phyloP scores from a whole-genome alignment of 192 early-diverging fungal species.

The Globomyces pollinis-pini region DNA sequence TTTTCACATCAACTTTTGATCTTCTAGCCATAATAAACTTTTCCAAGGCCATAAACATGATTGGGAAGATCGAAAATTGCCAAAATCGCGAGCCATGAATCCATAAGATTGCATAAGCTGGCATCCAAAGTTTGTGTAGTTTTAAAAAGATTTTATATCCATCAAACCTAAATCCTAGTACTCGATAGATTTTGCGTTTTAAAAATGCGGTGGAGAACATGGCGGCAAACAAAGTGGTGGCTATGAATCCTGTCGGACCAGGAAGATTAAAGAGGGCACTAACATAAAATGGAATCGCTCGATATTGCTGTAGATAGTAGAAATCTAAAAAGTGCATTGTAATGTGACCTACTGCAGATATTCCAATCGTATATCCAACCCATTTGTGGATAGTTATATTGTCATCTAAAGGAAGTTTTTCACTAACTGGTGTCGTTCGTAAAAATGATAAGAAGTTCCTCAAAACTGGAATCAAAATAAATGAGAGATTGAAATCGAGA shows the following conservation, averaged over 20 bases:
- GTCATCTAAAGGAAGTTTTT: slow-evolving; percentile 26
- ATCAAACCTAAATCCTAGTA: slow-evolving; percentile 28
- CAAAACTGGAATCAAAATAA: slow-evolving; percentile 24
- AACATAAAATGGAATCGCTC: slow-evolving; percentile 10
- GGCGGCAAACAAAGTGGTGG: slow-evolving; percentile 12
- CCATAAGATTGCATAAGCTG: slow-evolving; percentile 20
- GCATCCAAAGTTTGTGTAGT: slow-evolving; percentile 30
- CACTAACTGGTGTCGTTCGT: slow-evolving; percentile 20
- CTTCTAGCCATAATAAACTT: slow-evolving; percentile 24
- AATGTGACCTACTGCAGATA: slow-evolving; percentile 15
- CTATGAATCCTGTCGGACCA: slow-evolving; percentile 21
- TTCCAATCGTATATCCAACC: slow-evolving; percentile 12
- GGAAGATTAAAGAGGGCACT: slow-evolving; percentile 18
- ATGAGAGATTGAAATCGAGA: slow-evolving; percentile 27
- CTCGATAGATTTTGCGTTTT: slow-evolving; percentile 58
- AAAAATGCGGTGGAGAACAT: slow-evolving; percentile 28
- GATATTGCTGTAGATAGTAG: slow-evolving; percentile 4
- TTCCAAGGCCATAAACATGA: slow-evolving; percentile 21
- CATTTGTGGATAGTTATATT: slow-evolving; percentile 29
- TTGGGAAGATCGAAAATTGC: slow-evolving; percentile 25
- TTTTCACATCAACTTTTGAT: slow-evolving; percentile 21
- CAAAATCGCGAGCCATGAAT: slow-evolving; percentile 29
- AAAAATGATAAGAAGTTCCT: slow-evolving; percentile 26
- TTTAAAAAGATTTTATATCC: slow-evolving; percentile 22
- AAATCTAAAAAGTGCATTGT: slow-evolving; percentile 25